Conservation (phyloP, 306 rosid genomes). For the Potentilla sterilis region DNA sequence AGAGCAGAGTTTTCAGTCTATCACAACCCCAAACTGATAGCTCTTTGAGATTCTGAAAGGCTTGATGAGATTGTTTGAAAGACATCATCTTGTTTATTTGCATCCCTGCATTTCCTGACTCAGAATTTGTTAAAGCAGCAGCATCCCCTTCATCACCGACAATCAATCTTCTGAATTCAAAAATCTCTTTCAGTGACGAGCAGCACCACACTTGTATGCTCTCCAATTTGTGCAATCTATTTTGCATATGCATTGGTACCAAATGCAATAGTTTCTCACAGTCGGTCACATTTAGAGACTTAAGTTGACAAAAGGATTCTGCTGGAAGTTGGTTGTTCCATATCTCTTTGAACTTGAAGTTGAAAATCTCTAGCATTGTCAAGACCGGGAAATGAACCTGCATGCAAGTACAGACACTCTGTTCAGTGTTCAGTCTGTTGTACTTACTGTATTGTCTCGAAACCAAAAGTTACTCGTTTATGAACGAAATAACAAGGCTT, state of each 20-base stretch:
- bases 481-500: too few species aligned
- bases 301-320: slow-evolving; percentile 6
- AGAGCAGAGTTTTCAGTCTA: neutral
- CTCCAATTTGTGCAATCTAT: slow-evolving; percentile 9
- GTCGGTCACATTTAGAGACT: neutral
- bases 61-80: neutral
- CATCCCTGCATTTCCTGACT: neutral
- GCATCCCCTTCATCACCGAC: neutral
- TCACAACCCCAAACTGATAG: accelerated
- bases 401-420: neutral
- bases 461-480: too few species aligned
- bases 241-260: neutral
- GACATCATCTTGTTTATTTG: neutral
- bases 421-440: too few species aligned
- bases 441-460: too few species aligned
- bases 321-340: neutral
- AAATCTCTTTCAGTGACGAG: neutral
- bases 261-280: neutral
- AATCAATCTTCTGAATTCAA: neutral
- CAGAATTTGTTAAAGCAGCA: neutral
- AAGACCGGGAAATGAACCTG: neutral
- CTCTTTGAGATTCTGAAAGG: neutral
- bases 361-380: neutral
- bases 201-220: neutral
- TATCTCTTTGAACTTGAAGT: neutral